Conservation (phyloP, 805 yeast species). For the Kuraishia cidri region DNA sequence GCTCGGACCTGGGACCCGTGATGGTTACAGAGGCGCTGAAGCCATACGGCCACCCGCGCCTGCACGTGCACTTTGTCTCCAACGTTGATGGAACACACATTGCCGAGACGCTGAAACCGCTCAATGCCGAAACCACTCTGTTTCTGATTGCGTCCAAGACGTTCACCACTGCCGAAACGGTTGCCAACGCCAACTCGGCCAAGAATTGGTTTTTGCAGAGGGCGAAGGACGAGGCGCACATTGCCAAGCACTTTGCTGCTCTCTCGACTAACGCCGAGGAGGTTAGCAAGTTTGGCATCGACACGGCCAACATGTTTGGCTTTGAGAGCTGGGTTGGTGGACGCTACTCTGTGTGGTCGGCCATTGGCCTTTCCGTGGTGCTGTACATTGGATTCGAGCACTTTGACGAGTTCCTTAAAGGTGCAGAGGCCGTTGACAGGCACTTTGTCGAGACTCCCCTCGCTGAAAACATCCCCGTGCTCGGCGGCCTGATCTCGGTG, state of each 20-base stretch:
- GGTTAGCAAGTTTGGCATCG: constrained; percentile 94
- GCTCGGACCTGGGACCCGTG: constrained; percentile 97
- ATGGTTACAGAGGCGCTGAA: constrained; percentile 99
- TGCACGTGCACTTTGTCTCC: constrained; percentile 87
- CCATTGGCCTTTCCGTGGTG: constrained; percentile 94
- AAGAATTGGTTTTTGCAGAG: constrained; percentile 82
- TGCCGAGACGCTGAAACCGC: constrained; percentile 76
- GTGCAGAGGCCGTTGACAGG: constrained; percentile 95
- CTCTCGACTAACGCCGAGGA: constrained; percentile 87
- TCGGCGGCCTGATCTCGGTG: constrained; percentile 89
- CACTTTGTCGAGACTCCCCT: constrained; percentile 82
- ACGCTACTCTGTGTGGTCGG: constrained; percentile 99
- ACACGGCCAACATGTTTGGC: constrained; percentile 96
- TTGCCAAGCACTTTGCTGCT: constrained; percentile 97
- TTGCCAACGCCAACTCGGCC: constrained; percentile 93
- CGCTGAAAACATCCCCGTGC: constrained; percentile 83
- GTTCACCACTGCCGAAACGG: constrained; percentile 97
- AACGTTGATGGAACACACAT: constrained; percentile 98
- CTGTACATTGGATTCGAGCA: constrained; percentile 92
- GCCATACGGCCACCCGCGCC: constrained; percentile 68
- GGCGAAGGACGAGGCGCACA: constrained; percentile 59
- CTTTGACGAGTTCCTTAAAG: constrained; percentile 86
- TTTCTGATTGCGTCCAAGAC: constrained; percentile 94
- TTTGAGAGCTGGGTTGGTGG: constrained; percentile 99
- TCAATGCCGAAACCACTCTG: constrained; percentile 87